A percentile compares a stretch with the other conserved stretches of the same genome.
Evolutionary conservation across 257 asterid species (phyloP).

Genomic region (Solanum boliviense): DNA sequence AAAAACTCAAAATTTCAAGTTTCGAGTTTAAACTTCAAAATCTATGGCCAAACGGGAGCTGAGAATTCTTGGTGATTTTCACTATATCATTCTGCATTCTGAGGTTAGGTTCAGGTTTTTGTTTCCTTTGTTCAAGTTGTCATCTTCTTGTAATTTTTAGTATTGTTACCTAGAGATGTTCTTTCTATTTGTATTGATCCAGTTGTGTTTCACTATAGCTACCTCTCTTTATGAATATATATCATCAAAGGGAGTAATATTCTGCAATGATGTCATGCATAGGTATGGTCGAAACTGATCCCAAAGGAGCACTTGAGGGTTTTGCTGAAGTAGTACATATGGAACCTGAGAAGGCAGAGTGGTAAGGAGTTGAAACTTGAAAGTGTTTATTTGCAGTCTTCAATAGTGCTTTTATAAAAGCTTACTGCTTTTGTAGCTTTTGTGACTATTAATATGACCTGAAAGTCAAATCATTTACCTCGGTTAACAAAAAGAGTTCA

Average conservation of each 20-base stretch:
- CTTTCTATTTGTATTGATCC: not conserved
- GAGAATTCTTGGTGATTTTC: not conserved
- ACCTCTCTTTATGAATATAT: not conserved
- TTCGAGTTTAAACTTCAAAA: not conserved
- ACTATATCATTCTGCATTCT: not conserved
- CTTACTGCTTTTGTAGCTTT: not conserved
- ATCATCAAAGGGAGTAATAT: not conserved
- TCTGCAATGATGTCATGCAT: not conserved
- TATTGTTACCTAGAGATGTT: not conserved
- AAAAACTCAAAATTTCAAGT: not conserved
- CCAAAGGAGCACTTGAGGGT: constrained; percentile 88
- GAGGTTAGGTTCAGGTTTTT: not conserved
- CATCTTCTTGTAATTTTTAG: not conserved
- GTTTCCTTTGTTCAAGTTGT: not conserved
- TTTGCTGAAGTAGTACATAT: constrained; percentile 79
- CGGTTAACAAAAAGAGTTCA: not conserved
- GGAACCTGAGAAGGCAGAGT: constrained; percentile 95
- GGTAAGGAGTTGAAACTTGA: constrained; percentile 32
- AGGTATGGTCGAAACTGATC: constrained; percentile 89
- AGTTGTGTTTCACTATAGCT: not conserved
- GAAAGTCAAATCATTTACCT: not conserved
- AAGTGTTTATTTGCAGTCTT: not conserved
- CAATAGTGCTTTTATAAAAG: not conserved
- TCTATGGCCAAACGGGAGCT: not conserved
- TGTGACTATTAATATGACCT: not conserved